A percentile compares a stretch with the other conserved stretches of the same genome.
These are phyloP conservation scores for Dendrobium chrysotoxum DNA, from an alignment of 106 monocot species.

Conservation along the genomic window DNA sequence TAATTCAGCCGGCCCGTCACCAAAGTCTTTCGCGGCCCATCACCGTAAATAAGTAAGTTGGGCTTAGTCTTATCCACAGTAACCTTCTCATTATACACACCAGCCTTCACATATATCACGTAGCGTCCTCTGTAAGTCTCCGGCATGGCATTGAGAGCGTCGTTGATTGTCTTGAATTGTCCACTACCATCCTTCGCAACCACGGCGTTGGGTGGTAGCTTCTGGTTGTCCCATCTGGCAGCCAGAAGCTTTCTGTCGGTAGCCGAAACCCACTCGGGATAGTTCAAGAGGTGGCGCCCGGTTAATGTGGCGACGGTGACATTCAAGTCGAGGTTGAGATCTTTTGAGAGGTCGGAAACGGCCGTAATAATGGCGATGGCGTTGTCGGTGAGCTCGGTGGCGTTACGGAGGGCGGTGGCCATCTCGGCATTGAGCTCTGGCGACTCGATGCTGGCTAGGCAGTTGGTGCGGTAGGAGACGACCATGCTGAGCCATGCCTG, in stretches of 20 bases:
- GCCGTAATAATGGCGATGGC: conserved; percentile 53
- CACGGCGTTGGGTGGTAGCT: conserved; percentile 26
- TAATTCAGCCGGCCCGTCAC: conserved; percentile 25
- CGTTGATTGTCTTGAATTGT: conserved; percentile 41
- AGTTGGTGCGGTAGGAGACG: conserved; percentile 58
- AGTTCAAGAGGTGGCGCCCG: conserved; percentile 22
- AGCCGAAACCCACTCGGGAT: conserved; percentile 29
- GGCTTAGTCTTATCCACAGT: conserved; percentile 19
- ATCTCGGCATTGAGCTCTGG: conserved; percentile 35
- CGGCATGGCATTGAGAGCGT: conserved; percentile 32
- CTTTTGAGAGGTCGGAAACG: conserved; percentile 13
- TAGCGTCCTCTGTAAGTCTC: conserved; percentile 15
- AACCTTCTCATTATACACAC: conserved; percentile 36
- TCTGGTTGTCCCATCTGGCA: not conserved
- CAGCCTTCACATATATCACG: conserved; percentile 62
- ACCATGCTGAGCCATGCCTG: conserved; percentile 50
- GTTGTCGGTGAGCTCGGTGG: conserved; percentile 55
- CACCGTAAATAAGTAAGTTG: conserved; percentile 61
- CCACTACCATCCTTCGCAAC: conserved; percentile 62
- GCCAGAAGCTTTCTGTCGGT: conserved; percentile 39
- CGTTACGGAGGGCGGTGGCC: conserved; percentile 20
- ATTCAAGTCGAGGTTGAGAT: conserved; percentile 11
- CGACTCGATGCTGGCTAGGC: conserved; percentile 46
- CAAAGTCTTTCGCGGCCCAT: conserved; percentile 37
- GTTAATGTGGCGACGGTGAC: not conserved